These are phyloP conservation scores for Perkinsus chesapeaki DNA, from an alignment of 169 alveolate species.

Conservation along the genomic window DNA sequence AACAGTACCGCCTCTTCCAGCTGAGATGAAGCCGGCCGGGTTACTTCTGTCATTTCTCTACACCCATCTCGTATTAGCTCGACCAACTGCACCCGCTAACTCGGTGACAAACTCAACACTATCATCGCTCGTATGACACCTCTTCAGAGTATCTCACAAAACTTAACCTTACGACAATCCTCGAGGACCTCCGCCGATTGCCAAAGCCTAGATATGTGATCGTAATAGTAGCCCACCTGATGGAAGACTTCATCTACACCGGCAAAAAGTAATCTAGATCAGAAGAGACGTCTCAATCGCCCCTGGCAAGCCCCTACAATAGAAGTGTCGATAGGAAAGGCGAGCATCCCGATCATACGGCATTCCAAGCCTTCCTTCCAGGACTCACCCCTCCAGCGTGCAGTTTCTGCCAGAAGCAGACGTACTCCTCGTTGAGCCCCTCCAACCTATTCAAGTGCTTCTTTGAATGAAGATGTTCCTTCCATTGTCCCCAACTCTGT, in stretches of 20 bases:
- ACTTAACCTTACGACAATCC: not conserved
- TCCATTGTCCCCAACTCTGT: not conserved
- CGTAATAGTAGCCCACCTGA: not conserved
- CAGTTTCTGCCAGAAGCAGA: not conserved
- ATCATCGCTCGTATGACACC: not conserved
- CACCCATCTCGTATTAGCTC: not conserved
- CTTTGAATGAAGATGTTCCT: not conserved
- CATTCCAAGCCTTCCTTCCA: no score
- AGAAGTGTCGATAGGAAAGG: no score
- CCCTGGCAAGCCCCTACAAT: not conserved
- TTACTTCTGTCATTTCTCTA: not conserved
- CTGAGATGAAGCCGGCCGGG: not conserved
- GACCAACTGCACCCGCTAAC: not conserved
- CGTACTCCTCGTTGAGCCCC: not conserved
- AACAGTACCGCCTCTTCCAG: not conserved
- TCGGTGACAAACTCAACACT: not conserved
- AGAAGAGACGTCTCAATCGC: not conserved
- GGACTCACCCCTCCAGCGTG: not conserved
- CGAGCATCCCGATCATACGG: no score
- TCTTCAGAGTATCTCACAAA: not conserved
- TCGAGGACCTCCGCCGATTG: not conserved
- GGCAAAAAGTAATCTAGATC: not conserved
- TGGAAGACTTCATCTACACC: not conserved
- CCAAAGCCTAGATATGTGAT: not conserved
- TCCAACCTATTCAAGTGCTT: not conserved